Base-by-base conservation (phyloP, 1,139 yeast genomes). In the Torulaspora pretoriensis region DNA sequence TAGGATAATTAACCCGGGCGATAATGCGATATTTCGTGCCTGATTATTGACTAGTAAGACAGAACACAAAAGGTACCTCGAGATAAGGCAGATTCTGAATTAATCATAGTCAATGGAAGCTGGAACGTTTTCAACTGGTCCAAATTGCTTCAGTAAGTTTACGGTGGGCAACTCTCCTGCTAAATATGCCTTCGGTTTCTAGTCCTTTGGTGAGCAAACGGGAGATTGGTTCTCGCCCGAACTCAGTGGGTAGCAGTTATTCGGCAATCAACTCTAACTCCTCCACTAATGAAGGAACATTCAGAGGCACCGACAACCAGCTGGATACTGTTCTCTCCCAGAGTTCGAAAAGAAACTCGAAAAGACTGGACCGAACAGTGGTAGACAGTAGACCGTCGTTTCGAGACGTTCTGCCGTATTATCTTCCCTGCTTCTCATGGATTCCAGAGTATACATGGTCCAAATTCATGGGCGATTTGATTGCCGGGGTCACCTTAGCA, bases 401-500 rank as follows among this genome's bases (percentile, higher is more conserved):
- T 23, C 40, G 49, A 33, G 60, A 64, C 34, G 60, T 63, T 31
- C 24, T 75, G 4, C 81, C 89, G 0, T 89, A 90, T 65, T 90
- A 90, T 59, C 64, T 90, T 3, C 97, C 97, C 0, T 80, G 85
- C 43, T 70, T 81, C 45, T 75, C 86, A 1, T 92, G 97, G 97
- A 60, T 87, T 32, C 79, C 82, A 8, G 68, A 75, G 19, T 92
- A 92, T 63, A 64, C 69, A 13, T 46, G 63, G 22, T 56, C 65
- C 5, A 77, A 72, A 54, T 73, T 88, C 33, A 48, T 81, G 2
- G 89, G 95, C 10, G 98, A 92, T 57, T 58, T 87, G 19, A 67
- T 85, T 13, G 96, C 96, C 1, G 97, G 98, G 0, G 61, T 89
- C 12, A 83, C 97, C 0, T 66, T 90, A 35, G 96, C 96, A 0